phyloP scores from a whole-genome alignment of 1,284 basidiomycete species.

The Fistulinella staudtii region DNA sequence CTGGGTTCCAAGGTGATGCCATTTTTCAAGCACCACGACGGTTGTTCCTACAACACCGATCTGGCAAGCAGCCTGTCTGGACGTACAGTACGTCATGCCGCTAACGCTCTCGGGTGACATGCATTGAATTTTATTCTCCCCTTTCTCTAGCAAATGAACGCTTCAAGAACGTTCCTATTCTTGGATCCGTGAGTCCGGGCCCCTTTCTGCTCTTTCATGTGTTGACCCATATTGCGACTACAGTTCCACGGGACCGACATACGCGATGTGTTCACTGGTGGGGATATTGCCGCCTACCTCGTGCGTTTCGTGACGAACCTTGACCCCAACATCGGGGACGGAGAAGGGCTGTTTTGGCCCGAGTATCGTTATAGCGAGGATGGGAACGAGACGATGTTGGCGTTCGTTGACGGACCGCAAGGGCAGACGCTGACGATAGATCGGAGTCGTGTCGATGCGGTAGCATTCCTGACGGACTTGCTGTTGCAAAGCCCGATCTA shows the following conservation, averaged over 20 bases:
- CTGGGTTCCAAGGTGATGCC: constrained; percentile 49
- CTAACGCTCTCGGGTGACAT: too few relatives aligned
- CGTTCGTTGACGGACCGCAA: constrained; percentile 42
- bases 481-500: constrained; percentile 34
- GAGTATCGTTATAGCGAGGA: constrained; percentile 34
- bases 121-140: too few relatives aligned
- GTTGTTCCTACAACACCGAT: constrained; percentile 42
- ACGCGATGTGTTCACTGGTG: too few relatives aligned
- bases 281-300: constrained; percentile 28
- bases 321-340: constrained; percentile 44
- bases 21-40: constrained; percentile 52
- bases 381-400: constrained; percentile 38
- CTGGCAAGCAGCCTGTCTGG: constrained; percentile 46
- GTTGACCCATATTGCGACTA: too few relatives aligned
- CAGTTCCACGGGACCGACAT: too few relatives aligned
- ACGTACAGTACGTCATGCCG: constrained; percentile 38
- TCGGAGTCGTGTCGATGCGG: constrained; percentile 41
- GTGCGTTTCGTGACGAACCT: constrained; percentile 42
- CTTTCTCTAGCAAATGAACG: too few relatives aligned
- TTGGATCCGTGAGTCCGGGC: too few relatives aligned
- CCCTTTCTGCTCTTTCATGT: too few relatives aligned
- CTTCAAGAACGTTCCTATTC: too few relatives aligned
- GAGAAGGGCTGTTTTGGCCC: constrained; percentile 43
- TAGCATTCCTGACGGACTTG: constrained; percentile 39
- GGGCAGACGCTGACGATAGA: constrained; percentile 37